phyloP scores from a whole-genome alignment of 345 rosid species.

The Gossypium bickii region DNA sequence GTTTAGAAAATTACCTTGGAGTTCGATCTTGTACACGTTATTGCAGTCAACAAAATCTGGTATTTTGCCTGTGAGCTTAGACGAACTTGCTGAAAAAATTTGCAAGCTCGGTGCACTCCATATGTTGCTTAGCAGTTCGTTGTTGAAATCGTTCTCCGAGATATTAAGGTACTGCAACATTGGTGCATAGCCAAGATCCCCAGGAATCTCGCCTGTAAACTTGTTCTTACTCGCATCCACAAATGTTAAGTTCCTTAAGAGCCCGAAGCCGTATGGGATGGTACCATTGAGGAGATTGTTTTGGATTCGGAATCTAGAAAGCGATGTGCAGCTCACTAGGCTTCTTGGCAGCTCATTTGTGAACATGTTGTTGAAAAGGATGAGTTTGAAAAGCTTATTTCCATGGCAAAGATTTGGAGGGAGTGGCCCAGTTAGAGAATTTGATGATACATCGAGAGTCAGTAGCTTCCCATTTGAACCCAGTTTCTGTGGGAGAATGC shows the following conservation, averaged over 20 bases:
- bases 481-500: conserved; percentile 63
- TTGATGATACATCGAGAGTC: conserved; percentile 68
- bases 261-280: conserved; percentile 70
- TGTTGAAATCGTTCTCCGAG: conserved; percentile 54
- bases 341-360: conserved; percentile 43
- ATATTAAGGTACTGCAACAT: conserved; percentile 68
- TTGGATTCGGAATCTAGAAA: conserved; percentile 62
- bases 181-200: conserved; percentile 58
- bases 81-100: conserved; percentile 64
- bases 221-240: conserved; percentile 72
- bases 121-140: conserved; percentile 43
- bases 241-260: conserved; percentile 52
- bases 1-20: conserved; percentile 64
- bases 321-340: conserved; percentile 54
- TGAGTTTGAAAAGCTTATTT: conserved; percentile 64
- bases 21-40: conserved; percentile 68
- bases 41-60: conserved; percentile 73
- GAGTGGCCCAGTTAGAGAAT: conserved; percentile 64
- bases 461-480: conserved; percentile 63
- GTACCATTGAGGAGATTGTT: conserved; percentile 64
- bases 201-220: conserved; percentile 61
- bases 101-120: conserved; percentile 71
- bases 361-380: conserved; percentile 80
- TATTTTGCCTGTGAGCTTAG: conserved; percentile 47
- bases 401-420: conserved; percentile 76